phyloP scores from a whole-genome alignment of 805 yeast species.

The Nakazawaea peltata region DNA sequence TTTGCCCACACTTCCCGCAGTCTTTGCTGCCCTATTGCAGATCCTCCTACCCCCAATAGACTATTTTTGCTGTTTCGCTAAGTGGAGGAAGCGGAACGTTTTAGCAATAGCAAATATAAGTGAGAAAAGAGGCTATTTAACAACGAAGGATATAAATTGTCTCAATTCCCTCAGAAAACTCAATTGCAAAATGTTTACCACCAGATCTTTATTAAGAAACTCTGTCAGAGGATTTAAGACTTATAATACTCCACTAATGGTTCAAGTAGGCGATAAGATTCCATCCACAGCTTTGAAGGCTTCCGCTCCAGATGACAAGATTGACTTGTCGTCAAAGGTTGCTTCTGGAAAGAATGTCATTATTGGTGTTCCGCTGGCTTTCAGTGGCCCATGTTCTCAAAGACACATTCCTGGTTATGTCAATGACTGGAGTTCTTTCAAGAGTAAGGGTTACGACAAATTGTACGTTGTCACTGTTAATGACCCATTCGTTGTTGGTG shows the following conservation, averaged over 20 bases:
- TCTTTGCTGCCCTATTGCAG: too few species aligned
- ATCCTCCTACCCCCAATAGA: too few species aligned
- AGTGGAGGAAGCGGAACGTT: too few species aligned
- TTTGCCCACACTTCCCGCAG: too few species aligned
- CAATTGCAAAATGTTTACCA: too few species aligned
- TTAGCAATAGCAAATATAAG: too few species aligned
- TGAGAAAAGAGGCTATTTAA: too few species aligned
- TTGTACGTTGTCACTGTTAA: constrained; percentile 72
- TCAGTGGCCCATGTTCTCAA: constrained; percentile 72
- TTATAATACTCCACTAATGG: constrained; percentile 7
- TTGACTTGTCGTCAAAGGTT: constrained; percentile 16
- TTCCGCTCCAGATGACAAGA: constrained; percentile 14
- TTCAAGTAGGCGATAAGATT: constrained; percentile 10
- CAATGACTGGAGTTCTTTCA: constrained; percentile 39
- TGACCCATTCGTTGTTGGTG: constrained; percentile 78
- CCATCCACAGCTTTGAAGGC: constrained; percentile 7
- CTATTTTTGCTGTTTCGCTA: too few species aligned
- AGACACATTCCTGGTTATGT: constrained; percentile 71
- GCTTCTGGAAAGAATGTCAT: constrained; percentile 24
- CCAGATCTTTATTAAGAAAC: too few species aligned
- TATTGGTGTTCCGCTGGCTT: constrained; percentile 68
- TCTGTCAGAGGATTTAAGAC: constrained; percentile 7
- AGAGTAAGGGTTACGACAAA: constrained; percentile 55
- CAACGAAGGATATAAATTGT: too few species aligned
- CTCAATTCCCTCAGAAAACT: too few species aligned